These are phyloP conservation scores for Protostelium mycophagum DNA, from an alignment of 78 protist species.

Conservation along the genomic window DNA sequence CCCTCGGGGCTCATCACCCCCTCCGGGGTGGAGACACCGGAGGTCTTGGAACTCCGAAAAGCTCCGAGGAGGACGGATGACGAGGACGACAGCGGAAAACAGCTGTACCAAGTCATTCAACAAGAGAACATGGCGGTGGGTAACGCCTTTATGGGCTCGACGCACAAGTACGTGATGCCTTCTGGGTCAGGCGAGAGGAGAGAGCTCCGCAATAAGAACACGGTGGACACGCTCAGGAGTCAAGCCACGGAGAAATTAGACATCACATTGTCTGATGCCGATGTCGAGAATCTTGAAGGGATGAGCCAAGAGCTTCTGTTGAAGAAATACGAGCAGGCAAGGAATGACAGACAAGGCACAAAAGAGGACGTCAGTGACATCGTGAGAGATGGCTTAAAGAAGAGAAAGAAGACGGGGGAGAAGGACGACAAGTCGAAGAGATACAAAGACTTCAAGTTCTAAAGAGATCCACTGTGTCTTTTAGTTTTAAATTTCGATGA, in stretches of 20 bases:
- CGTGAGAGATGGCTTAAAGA: slow-evolving; percentile 29
- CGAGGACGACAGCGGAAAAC: slow-evolving; percentile 16
- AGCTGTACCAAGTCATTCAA: slow-evolving; percentile 42
- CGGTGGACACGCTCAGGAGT: slow-evolving; percentile 41
- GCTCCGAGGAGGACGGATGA: not conserved
- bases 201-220: not conserved
- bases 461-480: too few species aligned
- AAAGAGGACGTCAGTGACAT: slow-evolving; percentile 44
- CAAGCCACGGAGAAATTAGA: slow-evolving; percentile 41
- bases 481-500: too few species aligned
- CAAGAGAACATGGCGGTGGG: slow-evolving; percentile 23
- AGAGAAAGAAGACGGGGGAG: slow-evolving; percentile 12
- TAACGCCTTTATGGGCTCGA: slow-evolving; percentile 58
- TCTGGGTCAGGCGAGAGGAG: slow-evolving; percentile 5
- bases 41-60: slow-evolving; percentile 31
- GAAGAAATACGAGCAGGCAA: slow-evolving; percentile 65
- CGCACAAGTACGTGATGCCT: slow-evolving; percentile 45
- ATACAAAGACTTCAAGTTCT: not conserved
- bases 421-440: slow-evolving; percentile 12
- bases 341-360: slow-evolving; percentile 2
- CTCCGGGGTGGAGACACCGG: slow-evolving; percentile 68
- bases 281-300: slow-evolving; percentile 31
- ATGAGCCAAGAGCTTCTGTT: slow-evolving; percentile 35
- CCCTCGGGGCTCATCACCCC: slow-evolving; percentile 26
- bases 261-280: slow-evolving; percentile 31